Evolutionary conservation across 2,329 filamentous ascomycete genomes (phyloP), one percentile per base, ranked within the genome.

Genomic region (Alternaria triticimaculans): DNA sequence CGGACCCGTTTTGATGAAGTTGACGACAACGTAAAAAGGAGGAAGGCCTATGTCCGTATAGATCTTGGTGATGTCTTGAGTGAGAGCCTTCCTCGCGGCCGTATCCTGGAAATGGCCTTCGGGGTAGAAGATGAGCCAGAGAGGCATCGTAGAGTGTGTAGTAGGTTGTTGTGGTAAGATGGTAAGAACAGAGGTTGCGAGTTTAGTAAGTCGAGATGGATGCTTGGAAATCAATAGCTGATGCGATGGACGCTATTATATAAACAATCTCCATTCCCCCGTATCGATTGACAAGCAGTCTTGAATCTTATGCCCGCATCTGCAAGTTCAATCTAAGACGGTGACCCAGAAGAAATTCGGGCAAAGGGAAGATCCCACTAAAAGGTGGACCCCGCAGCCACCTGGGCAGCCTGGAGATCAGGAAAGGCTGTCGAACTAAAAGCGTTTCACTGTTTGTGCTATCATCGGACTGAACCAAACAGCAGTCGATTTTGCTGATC

Each of bases 41-140:
- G 82, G 82, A 0, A 83, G 75, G 7, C 77, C 71, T 41, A 78
- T 14, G 9, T 66, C 15, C 5, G 67, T 68, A 66, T 83, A 84
- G 59, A 82, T 75, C 53, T 79, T 75, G 54, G 80, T 82, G 49
- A 82, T 77, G 67, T 78, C 76, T 58, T 69, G 60, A 33, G 74
- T 69, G 3, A 83, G 58, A 20, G 75, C 71, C 46, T 73, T 55
- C 56, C 79, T 80, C 4, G 72, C 69, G 0, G 63, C 72, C 4
- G 64, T 63, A 46, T 76, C 68, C 14, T 73, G 65, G 65, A 82
- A 82, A 50, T 74, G 74, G 48, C 67, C 70, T 0, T 71, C 64
- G 1, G 80, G 74, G 66, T 82, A 80, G 70, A 73, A 82, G 62
- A 82, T 70, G 11, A 74, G 63, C 81, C 80, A 83, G 50, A 82